A percentile compares a stretch with the other conserved stretches of the same genome.
These are phyloP conservation scores for Exophiala sideris DNA, from an alignment of 2,329 filamentous ascomycete species.

Conservation along the genomic window DNA sequence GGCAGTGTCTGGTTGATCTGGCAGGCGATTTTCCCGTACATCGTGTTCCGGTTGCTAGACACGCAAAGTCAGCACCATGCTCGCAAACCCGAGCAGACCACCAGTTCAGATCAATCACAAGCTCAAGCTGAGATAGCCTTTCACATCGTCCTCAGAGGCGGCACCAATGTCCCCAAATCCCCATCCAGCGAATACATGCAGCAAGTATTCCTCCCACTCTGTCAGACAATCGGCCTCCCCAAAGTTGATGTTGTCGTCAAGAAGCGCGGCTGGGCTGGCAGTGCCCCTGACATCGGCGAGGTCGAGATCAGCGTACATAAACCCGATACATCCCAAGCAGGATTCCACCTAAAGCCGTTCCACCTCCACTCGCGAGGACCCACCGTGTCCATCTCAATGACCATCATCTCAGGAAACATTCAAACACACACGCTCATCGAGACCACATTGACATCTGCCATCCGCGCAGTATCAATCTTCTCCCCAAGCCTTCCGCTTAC, in stretches of 20 bases:
- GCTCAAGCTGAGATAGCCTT: constrained; percentile 19
- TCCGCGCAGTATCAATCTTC: no score
- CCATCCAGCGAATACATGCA: constrained; percentile 53
- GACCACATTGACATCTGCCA: background rate
- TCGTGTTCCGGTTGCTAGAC: constrained; percentile 42
- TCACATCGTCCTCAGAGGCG: constrained; percentile 50
- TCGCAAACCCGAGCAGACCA: background rate
- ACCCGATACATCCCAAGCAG: constrained; percentile 27
- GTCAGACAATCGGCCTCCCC: constrained; percentile 51
- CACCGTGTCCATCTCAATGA: constrained; percentile 38
- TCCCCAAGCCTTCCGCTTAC: no score
- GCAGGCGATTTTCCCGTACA: constrained; percentile 58
- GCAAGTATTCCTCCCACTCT: constrained; percentile 55
- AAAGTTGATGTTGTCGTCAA: constrained; percentile 41
- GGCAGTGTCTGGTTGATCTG: constrained; percentile 56
- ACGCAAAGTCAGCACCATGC: background rate
- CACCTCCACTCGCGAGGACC: constrained; percentile 32
- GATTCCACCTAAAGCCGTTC: constrained; percentile 34
- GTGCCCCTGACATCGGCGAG: constrained; percentile 43
- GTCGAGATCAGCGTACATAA: constrained; percentile 50
- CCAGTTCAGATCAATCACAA: no score
- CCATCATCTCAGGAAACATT: constrained; percentile 33
- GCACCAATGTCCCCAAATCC: constrained; percentile 52
- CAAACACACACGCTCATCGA: background rate
- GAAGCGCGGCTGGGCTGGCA: constrained; percentile 55